Evolutionary conservation across 179 eudicot genomes (phyloP).

Genomic region (Sideroxylon spinosum): DNA sequence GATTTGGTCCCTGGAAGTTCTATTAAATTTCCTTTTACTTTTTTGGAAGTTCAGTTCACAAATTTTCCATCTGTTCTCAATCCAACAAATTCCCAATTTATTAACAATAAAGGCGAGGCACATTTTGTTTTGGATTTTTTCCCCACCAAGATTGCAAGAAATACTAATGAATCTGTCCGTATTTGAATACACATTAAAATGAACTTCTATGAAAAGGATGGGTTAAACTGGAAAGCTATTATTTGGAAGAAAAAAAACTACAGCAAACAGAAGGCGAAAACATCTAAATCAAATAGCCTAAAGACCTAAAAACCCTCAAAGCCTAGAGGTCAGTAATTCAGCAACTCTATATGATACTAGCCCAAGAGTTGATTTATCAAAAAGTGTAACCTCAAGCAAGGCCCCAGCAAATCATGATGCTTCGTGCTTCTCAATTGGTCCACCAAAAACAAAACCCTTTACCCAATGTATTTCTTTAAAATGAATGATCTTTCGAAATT

Average conservation of each 20-base stretch:
- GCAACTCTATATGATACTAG: neutral
- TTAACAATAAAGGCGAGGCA: neutral
- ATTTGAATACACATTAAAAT: neutral
- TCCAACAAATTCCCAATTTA: neutral
- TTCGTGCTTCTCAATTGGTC: neutral
- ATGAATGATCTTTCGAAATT: conserved; percentile 2
- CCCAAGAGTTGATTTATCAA: neutral
- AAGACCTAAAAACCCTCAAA: neutral
- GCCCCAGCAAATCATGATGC: conserved; percentile 5
- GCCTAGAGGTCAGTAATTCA: neutral
- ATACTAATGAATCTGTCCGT: neutral
- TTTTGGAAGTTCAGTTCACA: neutral
- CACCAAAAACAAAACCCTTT: no score
- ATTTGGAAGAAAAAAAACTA: no score
- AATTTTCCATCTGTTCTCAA: neutral
- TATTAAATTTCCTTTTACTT: neutral
- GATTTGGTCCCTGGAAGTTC: neutral
- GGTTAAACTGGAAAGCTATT: no score
- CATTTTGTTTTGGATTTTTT: neutral
- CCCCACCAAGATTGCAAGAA: neutral
- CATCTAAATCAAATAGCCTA: neutral
- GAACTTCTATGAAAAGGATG: neutral
- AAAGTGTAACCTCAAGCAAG: neutral
- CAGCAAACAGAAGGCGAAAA: neutral
- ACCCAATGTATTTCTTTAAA: neutral